Conservation (phyloP, 2,329 filamentous ascomycete species). For the Ophiostoma tasmaniense region DNA sequence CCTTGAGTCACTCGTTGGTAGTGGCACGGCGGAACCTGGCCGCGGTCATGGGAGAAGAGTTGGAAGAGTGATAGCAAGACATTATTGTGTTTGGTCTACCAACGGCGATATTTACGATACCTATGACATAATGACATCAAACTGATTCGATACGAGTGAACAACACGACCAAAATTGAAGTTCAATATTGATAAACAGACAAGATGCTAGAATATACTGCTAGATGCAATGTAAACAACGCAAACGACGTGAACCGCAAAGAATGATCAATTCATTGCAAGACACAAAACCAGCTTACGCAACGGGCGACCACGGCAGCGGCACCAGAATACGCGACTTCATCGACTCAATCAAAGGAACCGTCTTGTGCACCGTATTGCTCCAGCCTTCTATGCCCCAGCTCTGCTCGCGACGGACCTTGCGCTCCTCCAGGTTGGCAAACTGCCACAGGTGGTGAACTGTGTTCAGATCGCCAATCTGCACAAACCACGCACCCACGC, state of each 20-base stretch:
- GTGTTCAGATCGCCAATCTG: constrained; percentile 97
- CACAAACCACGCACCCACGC: constrained; percentile 96
- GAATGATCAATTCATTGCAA: neutral
- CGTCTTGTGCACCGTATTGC: constrained; percentile 95
- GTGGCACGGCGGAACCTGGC: constrained; percentile 63
- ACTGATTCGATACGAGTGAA: neutral
- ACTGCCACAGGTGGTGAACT: constrained; percentile 97
- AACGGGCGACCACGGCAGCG: constrained; percentile 94
- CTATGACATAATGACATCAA: neutral
- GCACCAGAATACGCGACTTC: constrained; percentile 87
- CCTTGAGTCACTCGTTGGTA: constrained; percentile 63
- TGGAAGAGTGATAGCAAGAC: constrained; percentile 22
- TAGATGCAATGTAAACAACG: neutral
- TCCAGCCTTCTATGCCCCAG: constrained; percentile 93
- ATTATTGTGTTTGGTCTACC: neutral
- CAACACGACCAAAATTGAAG: neutral
- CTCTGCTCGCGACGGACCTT: constrained; percentile 86
- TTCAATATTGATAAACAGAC: neutral
- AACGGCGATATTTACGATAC: neutral
- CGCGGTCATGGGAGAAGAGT: constrained; percentile 63
- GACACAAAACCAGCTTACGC: constrained; percentile 40
- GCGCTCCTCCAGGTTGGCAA: constrained; percentile 90
- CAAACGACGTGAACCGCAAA: neutral
- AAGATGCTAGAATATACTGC: neutral
- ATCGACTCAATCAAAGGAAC: constrained; percentile 94